Percentiles rank a stretch among this genome's conserved stretches.
phyloP scores from a whole-genome alignment of 2,329 filamentous ascomycete genomes.

The Aspergillus bombycis region DNA sequence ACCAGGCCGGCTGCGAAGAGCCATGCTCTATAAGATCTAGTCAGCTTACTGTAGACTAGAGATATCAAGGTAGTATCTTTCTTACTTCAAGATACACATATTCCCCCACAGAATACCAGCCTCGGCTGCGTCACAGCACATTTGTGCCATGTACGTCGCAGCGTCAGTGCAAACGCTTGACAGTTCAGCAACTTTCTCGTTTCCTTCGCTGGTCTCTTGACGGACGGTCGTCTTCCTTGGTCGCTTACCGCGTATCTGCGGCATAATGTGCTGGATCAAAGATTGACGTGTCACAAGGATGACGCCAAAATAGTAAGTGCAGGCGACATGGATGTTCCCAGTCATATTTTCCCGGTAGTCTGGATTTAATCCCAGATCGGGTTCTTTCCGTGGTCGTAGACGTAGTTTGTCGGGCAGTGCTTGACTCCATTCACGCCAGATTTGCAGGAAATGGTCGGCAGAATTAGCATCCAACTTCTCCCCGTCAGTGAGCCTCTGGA shows the following conservation, averaged over 20 bases:
- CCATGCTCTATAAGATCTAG: conserved; percentile 5
- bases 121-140: conserved; percentile 5
- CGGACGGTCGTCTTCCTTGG: conserved; percentile 10
- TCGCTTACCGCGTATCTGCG: conserved; percentile 24
- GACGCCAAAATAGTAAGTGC: conserved; percentile 58
- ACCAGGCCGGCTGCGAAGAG: conserved; percentile 12
- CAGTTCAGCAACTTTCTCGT: conserved; percentile 5
- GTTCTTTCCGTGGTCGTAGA: background rate
- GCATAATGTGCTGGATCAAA: conserved; percentile 51
- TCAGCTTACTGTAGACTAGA: background rate
- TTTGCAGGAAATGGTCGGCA: background rate
- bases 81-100: conserved; percentile 14
- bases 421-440: conserved; percentile 2
- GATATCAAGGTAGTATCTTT: background rate
- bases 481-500: background rate
- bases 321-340: conserved; percentile 55
- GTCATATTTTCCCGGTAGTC: conserved; percentile 26
- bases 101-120: conserved; percentile 8
- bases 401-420: background rate
- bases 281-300: conserved; percentile 57
- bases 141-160: conserved; percentile 11
- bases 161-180: conserved; percentile 9
- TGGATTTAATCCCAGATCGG: background rate
- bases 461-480: background rate
- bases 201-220: conserved; percentile 5